A percentile compares a stretch with the other conserved stretches of the same genome.
Evolutionary conservation across 2,329 filamentous ascomycete genomes (phyloP).

Genomic region (Plectosphaerella cucumerina): DNA sequence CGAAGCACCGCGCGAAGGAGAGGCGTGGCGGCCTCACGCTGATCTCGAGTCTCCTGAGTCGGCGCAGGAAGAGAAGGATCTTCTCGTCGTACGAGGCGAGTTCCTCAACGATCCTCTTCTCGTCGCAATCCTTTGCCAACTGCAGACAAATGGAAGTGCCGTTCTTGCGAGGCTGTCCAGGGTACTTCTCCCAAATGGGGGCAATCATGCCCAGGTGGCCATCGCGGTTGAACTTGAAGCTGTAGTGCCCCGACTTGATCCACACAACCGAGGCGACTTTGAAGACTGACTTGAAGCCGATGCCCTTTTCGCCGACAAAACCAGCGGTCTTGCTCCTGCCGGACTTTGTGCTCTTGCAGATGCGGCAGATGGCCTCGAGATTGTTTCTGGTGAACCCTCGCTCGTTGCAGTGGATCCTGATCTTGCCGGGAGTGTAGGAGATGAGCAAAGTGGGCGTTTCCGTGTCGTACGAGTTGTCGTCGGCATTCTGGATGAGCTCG

Average conservation of each 20-base stretch:
- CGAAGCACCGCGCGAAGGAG: not conserved
- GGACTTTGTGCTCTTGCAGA: slow-evolving; percentile 26
- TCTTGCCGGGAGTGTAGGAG: slow-evolving; percentile 14
- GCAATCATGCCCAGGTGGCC: slow-evolving; percentile 26
- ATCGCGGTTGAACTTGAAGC: slow-evolving; percentile 26
- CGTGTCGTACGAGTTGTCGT: slow-evolving; percentile 29
- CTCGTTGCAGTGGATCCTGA: slow-evolving; percentile 31
- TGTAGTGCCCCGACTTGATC: slow-evolving; percentile 22
- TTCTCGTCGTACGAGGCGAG: slow-evolving; percentile 18
- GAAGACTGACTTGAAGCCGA: slow-evolving; percentile 31
- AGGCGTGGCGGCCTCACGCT: not conserved
- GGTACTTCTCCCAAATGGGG: slow-evolving; percentile 22
- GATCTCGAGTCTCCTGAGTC: slow-evolving; percentile 19
- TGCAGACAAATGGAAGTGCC: slow-evolving; percentile 14
- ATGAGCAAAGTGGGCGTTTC: slow-evolving; percentile 11
- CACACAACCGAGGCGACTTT: slow-evolving; percentile 22
- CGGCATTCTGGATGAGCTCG: slow-evolving; percentile 36
- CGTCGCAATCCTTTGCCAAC: slow-evolving; percentile 9
- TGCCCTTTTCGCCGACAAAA: slow-evolving; percentile 28
- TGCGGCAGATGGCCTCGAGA: slow-evolving; percentile 27
- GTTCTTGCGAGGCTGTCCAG: slow-evolving; percentile 13
- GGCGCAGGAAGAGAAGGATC: slow-evolving; percentile 24
- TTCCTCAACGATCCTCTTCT: slow-evolving; percentile 11
- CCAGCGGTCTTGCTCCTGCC: slow-evolving; percentile 14
- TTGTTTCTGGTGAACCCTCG: slow-evolving; percentile 21